Conservation (phyloP, 805 yeast species). For the Hanseniaspora occidentalis region DNA sequence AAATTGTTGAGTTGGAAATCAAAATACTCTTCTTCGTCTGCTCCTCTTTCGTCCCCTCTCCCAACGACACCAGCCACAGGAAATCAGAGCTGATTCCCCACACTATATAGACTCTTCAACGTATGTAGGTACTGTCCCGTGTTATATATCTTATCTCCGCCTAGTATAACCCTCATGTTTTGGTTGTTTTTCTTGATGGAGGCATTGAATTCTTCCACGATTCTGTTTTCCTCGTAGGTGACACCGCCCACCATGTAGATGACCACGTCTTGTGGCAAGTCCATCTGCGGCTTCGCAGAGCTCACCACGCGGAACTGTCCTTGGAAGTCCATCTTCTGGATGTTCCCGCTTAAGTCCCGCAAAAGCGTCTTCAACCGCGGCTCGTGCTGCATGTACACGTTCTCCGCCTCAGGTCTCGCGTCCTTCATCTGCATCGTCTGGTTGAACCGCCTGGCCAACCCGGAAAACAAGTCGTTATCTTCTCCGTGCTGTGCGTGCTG, state of each 20-base stretch:
- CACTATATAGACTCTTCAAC: constrained; percentile 3
- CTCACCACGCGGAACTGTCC: background rate
- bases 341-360: constrained; percentile 24
- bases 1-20: constrained; percentile 72
- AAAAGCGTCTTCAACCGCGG: constrained; percentile 41
- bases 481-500: background rate
- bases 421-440: constrained; percentile 22
- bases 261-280: constrained; percentile 40
- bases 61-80: background rate
- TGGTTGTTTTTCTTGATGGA: constrained; percentile 26
- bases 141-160: constrained; percentile 56
- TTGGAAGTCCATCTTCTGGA: constrained; percentile 29
- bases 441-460: constrained; percentile 23
- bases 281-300: background rate
- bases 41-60: background rate
- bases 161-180: constrained; percentile 53
- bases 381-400: constrained; percentile 82
- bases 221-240: constrained; percentile 84
- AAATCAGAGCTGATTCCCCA: background rate
- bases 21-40: constrained; percentile 33
- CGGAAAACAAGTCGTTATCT: constrained; percentile 20
- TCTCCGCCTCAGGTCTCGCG: constrained; percentile 32
- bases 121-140: constrained; percentile 27
- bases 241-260: constrained; percentile 76
- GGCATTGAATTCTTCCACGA: constrained; percentile 62